Percentiles rank a stretch among this genome's conserved stretches.
phyloP scores from a whole-genome alignment of 305 asterid species.

The Plantago lanceolata region DNA sequence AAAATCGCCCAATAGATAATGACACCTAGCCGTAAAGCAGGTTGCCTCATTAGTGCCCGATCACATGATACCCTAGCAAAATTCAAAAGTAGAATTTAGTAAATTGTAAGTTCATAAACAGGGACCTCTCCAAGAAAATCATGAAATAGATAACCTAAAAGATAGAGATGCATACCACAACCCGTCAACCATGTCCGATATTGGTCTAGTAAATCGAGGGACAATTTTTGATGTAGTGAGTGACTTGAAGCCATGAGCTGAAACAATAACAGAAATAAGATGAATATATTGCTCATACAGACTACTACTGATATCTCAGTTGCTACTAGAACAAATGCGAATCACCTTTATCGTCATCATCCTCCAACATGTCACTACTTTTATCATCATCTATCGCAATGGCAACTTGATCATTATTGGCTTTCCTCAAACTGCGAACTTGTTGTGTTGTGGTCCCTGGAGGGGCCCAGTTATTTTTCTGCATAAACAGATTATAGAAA shows the following conservation, averaged over 20 bases:
- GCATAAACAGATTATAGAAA: slow-evolving; percentile 30
- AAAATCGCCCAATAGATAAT: slow-evolving; percentile 85
- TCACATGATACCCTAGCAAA: slow-evolving; percentile 90
- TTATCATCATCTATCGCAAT: slow-evolving; percentile 80
- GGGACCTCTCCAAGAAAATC: not conserved
- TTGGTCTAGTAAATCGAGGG: slow-evolving; percentile 91
- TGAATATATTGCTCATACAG: slow-evolving; percentile 23
- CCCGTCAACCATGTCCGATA: slow-evolving; percentile 82
- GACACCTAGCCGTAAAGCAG: slow-evolving; percentile 83
- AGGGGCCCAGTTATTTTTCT: slow-evolving; percentile 69
- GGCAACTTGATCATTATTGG: slow-evolving; percentile 83
- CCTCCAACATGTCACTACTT: slow-evolving; percentile 47
- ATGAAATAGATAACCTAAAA: slow-evolving; percentile 7
- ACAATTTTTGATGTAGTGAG: slow-evolving; percentile 82
- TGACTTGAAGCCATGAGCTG: slow-evolving; percentile 99
- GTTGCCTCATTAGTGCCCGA: slow-evolving; percentile 93
- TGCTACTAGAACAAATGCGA: slow-evolving; percentile 15
- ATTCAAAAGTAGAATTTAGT: slow-evolving; percentile 17
- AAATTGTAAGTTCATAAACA: not conserved
- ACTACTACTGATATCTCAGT: slow-evolving; percentile 2
- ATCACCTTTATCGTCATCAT: slow-evolving; percentile 89
- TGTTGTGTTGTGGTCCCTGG: slow-evolving; percentile 62
- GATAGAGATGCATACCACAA: slow-evolving; percentile 56
- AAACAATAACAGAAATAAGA: slow-evolving; percentile 23
- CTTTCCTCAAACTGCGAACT: slow-evolving; percentile 89